Evolutionary conservation across 768 basidiomycete genomes (phyloP), one percentile per base, ranked within the genome.

Genomic region (Grammothele lineata): DNA sequence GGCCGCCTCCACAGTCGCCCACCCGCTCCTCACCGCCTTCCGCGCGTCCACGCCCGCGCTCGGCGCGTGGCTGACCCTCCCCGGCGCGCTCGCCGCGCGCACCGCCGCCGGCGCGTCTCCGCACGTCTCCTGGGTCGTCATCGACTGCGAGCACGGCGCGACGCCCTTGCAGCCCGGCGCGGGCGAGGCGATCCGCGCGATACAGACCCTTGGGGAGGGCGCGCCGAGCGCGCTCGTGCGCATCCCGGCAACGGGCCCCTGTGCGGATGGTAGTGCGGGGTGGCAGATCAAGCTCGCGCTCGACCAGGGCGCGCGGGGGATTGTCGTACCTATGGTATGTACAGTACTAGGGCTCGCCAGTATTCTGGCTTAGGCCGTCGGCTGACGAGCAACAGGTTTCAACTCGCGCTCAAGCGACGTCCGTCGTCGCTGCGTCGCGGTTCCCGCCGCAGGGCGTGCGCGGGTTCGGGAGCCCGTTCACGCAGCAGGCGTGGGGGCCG

Each of bases 271-370:
- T 0, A 75, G 77, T 51, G 79, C 80, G 2, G 71, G 72, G 45
- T 85, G 83, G 82, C 83, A 85, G 61, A 83, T 86, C 64, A 86
- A 86, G 65, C 71, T 80, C 50, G 83, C 78, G 1, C 71, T 86
- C 24, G 84, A 86, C 56, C 77, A 79, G 0, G 85, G 84, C 4
- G 84, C 83, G 15, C 68, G 71, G 22, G 83, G 85, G 0, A 65
- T 85, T 4, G 56, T 87, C 34, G 77, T 85, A 0, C 84, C 85
- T 4, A 81, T 86, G 81, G 81, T 85, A 54, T 30, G 67, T 46
- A 32, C 9, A 32, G 8, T 32, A 32, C 15, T 15, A 32, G 8
- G n/a, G n/a, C n/a, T n/a, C n/a, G n/a, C n/a, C n/a, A n/a, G n/a
- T n/a, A n/a, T n/a, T n/a, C n/a, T n/a, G n/a, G n/a, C n/a, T n/a